A percentile compares a stretch with the other conserved stretches of the same genome.
These are phyloP conservation scores for Penicillium sp. DNA, from an alignment of 2,329 filamentous ascomycete species.

Conservation along the genomic window DNA sequence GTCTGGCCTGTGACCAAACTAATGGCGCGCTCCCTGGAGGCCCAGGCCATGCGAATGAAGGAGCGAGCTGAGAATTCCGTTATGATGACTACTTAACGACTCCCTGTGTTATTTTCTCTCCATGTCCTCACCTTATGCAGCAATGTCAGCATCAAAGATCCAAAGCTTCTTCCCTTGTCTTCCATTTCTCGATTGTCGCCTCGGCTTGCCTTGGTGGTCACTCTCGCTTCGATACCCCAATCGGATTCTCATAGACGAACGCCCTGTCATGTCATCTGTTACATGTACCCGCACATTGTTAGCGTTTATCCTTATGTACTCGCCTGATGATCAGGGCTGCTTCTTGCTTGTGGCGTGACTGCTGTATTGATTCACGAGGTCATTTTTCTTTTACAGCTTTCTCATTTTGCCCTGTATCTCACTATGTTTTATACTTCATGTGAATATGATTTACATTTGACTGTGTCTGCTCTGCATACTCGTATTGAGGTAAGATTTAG, in stretches of 20 bases:
- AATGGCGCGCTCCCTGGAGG: slow-evolving; percentile 61
- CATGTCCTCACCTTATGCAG: slow-evolving; percentile 1
- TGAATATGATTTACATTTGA: slow-evolving; percentile 19
- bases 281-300: neutral
- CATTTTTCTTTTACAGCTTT: neutral
- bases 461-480: neutral
- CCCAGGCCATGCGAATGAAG: slow-evolving; percentile 59
- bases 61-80: slow-evolving; percentile 48
- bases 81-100: slow-evolving; percentile 26
- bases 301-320: slow-evolving; percentile 9
- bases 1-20: slow-evolving; percentile 85
- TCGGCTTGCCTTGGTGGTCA: slow-evolving; percentile 1
- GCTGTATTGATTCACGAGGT: slow-evolving; percentile 1
- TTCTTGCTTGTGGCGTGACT: neutral
- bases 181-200: neutral
- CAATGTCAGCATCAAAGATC: slow-evolving; percentile 11
- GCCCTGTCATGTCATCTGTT: slow-evolving; percentile 13
- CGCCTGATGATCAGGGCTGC: neutral
- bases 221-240: slow-evolving; percentile 15
- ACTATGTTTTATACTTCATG: slow-evolving; percentile 18
- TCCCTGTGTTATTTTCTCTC: slow-evolving; percentile 1
- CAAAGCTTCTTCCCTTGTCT: slow-evolving; percentile 1
- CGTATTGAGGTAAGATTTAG: no score
- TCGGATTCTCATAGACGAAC: slow-evolving; percentile 21
- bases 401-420: slow-evolving; percentile 9